A percentile compares a stretch with the other conserved stretches of the same genome.
These are phyloP conservation scores for Cadophora sp. DNA, from an alignment of 2,329 filamentous ascomycete genomes.

Conservation along the genomic window DNA sequence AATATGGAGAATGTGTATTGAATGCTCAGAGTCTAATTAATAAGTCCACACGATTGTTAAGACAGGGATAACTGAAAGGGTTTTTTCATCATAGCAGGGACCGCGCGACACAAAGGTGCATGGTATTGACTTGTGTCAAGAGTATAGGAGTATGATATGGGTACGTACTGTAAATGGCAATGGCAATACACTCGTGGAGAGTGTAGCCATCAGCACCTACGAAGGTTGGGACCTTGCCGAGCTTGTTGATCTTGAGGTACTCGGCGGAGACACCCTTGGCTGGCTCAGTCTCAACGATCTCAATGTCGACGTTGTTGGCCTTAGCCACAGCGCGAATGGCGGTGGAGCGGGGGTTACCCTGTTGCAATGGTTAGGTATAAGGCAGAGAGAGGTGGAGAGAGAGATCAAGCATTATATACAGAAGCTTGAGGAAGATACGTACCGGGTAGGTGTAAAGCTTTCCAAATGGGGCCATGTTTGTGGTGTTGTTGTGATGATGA, in stretches of 20 bases:
- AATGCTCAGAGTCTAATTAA: slow-evolving; percentile 78
- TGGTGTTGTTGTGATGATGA: slow-evolving; percentile 33
- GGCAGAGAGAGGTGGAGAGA: background rate
- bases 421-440: slow-evolving; percentile 43
- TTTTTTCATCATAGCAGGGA: slow-evolving; percentile 50
- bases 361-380: slow-evolving; percentile 37
- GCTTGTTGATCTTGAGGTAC: slow-evolving; percentile 84
- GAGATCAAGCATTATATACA: background rate
- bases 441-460: slow-evolving; percentile 93
- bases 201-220: slow-evolving; percentile 89
- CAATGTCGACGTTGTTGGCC: slow-evolving; percentile 93
- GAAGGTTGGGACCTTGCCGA: slow-evolving; percentile 93
- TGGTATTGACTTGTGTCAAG: slow-evolving; percentile 8
- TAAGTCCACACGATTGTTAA: slow-evolving; percentile 91
- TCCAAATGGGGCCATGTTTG: slow-evolving; percentile 87
- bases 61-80: slow-evolving; percentile 98
- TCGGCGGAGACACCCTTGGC: slow-evolving; percentile 71
- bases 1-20: slow-evolving; percentile 32
- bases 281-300: slow-evolving; percentile 76
- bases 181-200: slow-evolving; percentile 89
- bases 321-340: slow-evolving; percentile 93
- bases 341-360: slow-evolving; percentile 91
- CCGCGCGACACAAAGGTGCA: background rate
- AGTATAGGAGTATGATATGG: slow-evolving; percentile 9
- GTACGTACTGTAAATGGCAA: slow-evolving; percentile 94